A percentile compares a stretch with the other conserved stretches of the same genome.
These are phyloP conservation scores for Corynespora cassiicola DNA, from an alignment of 2,329 filamentous ascomycete genomes.

Conservation along the genomic window DNA sequence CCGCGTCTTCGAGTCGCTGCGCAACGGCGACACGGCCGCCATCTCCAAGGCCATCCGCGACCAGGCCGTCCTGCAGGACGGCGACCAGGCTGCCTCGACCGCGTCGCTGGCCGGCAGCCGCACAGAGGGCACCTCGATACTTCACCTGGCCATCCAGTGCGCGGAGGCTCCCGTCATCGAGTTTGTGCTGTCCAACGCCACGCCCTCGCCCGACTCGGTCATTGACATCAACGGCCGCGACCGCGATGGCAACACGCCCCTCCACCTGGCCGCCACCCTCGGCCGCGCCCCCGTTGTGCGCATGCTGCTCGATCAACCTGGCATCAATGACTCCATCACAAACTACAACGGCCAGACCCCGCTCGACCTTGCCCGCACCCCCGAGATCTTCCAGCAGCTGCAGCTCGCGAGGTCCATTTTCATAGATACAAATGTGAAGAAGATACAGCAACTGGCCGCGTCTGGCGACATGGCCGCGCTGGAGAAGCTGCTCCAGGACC, in stretches of 20 bases:
- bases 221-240: conserved; percentile 90
- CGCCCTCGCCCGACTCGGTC: conserved; percentile 59
- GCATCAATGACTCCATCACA: conserved; percentile 84
- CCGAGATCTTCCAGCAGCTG: conserved; percentile 94
- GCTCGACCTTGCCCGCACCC: conserved; percentile 86
- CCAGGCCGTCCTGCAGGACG: conserved; percentile 44
- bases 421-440: conserved; percentile 82
- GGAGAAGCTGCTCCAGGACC: conserved; percentile 82
- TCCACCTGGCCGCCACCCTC: conserved; percentile 85
- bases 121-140: conserved; percentile 83
- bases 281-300: conserved; percentile 82
- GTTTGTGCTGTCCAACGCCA: conserved; percentile 78
- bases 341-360: conserved; percentile 87
- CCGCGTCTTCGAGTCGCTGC: conserved; percentile 88
- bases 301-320: conserved; percentile 79
- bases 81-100: conserved; percentile 62
- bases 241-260: conserved; percentile 90
- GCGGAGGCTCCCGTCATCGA: conserved; percentile 92
- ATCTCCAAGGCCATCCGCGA: conserved; percentile 87
- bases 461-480: conserved; percentile 77
- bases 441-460: conserved; percentile 80
- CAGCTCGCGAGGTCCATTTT: conserved; percentile 90
- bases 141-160: conserved; percentile 95
- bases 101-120: conserved; percentile 50
- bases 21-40: conserved; percentile 86